A percentile compares a stretch with the other conserved stretches of the same genome.
phyloP scores from a whole-genome alignment of 495 filamentous ascomycete species.

The Melanomma pulvis-pyrius region DNA sequence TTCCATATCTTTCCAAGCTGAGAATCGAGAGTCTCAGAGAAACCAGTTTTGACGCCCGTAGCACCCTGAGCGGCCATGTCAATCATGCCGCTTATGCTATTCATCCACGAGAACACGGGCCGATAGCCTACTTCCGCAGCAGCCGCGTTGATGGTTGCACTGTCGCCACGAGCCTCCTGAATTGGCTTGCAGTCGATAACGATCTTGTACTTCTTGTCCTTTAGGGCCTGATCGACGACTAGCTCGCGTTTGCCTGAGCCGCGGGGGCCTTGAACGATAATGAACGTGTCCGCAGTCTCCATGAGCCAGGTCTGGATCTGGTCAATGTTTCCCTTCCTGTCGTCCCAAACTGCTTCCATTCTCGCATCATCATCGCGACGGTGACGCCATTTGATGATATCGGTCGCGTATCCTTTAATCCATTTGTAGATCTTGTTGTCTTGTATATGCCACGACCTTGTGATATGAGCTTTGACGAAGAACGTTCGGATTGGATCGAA shows the following conservation, averaged over 20 bases:
- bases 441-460: conserved; percentile 69
- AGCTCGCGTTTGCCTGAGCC: conserved; percentile 91
- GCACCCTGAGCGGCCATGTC: conserved; percentile 93
- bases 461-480: conserved; percentile 86
- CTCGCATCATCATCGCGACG: conserved; percentile 64
- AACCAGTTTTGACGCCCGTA: conserved; percentile 91
- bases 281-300: conserved; percentile 88
- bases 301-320: conserved; percentile 83
- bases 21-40: conserved; percentile 89
- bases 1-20: conserved; percentile 92
- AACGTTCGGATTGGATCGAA: conserved; percentile 90
- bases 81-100: conserved; percentile 86
- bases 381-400: conserved; percentile 64
- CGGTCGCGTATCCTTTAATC: conserved; percentile 77
- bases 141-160: conserved; percentile 79
- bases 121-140: conserved; percentile 87
- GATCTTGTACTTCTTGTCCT: conserved; percentile 74
- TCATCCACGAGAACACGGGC: conserved; percentile 95
- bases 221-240: conserved; percentile 79
- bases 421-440: conserved; percentile 73
- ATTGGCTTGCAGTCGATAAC: conserved; percentile 96
- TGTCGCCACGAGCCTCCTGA: conserved; percentile 87
- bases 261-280: conserved; percentile 88
- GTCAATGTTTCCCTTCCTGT: conserved; percentile 77
- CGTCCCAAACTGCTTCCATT: conserved; percentile 82